These are phyloP conservation scores for Odonthalia washingtoniensis DNA, from an alignment of 31 red algal genomes.

Conservation along the genomic window DNA sequence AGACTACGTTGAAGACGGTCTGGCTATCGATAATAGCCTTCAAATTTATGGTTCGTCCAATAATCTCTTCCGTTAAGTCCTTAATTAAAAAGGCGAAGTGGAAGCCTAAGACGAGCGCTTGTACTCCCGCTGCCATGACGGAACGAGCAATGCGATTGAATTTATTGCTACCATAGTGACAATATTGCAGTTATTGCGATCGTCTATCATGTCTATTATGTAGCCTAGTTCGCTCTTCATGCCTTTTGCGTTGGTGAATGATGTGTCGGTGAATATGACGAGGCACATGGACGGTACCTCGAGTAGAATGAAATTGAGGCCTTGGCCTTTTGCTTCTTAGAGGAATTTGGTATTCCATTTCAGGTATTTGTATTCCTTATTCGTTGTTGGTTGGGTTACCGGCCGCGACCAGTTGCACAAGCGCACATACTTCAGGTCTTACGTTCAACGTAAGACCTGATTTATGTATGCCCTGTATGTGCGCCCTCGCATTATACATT, in stretches of 20 bases:
- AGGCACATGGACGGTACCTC: neutral
- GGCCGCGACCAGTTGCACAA: neutral
- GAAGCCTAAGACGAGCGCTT: too few species aligned
- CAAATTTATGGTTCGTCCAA: too few species aligned
- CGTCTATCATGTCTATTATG: neutral
- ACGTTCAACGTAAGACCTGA: too few species aligned
- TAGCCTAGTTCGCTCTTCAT: neutral
- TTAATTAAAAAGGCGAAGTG: too few species aligned
- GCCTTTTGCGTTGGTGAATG: neutral
- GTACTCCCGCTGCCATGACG: too few species aligned
- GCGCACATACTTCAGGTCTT: neutral
- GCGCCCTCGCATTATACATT: too few species aligned
- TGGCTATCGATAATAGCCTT: too few species aligned
- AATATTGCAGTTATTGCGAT: neutral
- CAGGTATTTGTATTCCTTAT: neutral
- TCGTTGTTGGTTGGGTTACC: neutral
- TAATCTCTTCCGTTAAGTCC: too few species aligned
- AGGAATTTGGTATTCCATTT: neutral
- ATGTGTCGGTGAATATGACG: neutral
- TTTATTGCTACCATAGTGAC: neutral
- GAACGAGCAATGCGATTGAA: too few species aligned
- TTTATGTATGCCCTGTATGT: too few species aligned
- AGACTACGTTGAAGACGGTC: too few species aligned
- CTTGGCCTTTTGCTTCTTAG: neutral
- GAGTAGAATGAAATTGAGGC: neutral